A percentile compares a stretch with the other conserved stretches of the same genome.
These are phyloP conservation scores for Candida quercuum DNA, from an alignment of 805 yeast genomes.

Conservation along the genomic window DNA sequence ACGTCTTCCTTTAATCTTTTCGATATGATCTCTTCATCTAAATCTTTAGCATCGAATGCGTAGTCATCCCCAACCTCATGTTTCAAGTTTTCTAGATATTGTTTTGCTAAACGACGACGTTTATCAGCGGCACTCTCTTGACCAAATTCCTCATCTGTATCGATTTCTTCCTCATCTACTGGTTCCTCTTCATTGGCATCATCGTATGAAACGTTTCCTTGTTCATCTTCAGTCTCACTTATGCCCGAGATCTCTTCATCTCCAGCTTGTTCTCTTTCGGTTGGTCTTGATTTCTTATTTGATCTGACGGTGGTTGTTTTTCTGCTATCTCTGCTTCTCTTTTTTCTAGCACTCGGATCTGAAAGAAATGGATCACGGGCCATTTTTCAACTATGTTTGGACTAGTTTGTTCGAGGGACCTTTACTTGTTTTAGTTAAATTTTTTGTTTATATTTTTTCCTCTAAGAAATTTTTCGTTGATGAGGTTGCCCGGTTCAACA, in stretches of 20 bases:
- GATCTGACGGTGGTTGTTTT: slow-evolving; percentile 10
- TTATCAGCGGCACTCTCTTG: slow-evolving; percentile 87
- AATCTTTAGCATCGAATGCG: slow-evolving; percentile 81
- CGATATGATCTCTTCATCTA: slow-evolving; percentile 82
- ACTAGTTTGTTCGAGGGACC: too few relatives aligned
- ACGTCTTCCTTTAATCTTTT: slow-evolving; percentile 81
- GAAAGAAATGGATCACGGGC: slow-evolving; percentile 59
- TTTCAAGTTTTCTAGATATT: slow-evolving; percentile 77
- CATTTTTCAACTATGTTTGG: slow-evolving; percentile 25
- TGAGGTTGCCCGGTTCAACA: slow-evolving; percentile 14
- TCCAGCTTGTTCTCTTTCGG: slow-evolving; percentile 3
- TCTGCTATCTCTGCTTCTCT: slow-evolving; percentile 14
- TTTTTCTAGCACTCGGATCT: slow-evolving; percentile 47
- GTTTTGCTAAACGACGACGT: slow-evolving; percentile 89
- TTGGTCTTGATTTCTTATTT: slow-evolving; percentile 10
- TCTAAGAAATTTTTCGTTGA: slow-evolving; percentile 3
- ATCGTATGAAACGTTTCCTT: slow-evolving; percentile 31
- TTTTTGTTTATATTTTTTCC: neutral
- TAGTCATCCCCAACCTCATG: slow-evolving; percentile 44
- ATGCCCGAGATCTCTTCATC: slow-evolving; percentile 54
- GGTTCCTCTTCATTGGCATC: slow-evolving; percentile 30
- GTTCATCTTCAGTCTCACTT: slow-evolving; percentile 45
- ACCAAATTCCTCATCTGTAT: slow-evolving; percentile 67
- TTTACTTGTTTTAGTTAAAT: neutral
- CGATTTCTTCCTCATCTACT: slow-evolving; percentile 36